Evolutionary conservation across 2,329 filamentous ascomycete species (phyloP), one percentile per base, ranked within the genome.

Genomic region (Ceratocystiopsis minuta): DNA sequence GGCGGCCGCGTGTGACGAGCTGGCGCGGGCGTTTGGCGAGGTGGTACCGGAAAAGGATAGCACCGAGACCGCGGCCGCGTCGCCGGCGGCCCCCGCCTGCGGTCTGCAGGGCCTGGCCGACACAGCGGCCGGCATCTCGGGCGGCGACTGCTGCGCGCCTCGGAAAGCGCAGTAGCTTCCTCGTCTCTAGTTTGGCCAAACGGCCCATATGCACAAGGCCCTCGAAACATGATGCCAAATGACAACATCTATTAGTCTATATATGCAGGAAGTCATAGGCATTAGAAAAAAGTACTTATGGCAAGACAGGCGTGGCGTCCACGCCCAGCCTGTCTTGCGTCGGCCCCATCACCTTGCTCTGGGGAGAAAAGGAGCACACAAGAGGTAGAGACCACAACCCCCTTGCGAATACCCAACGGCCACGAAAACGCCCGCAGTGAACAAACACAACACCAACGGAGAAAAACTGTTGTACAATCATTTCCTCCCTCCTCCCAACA

Each of bases 1-100:
- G 57, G 80, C 79, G 0, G 52, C 55, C 6, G 62, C 72, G 46
- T 83, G 78, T 51, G 79, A 83, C 55, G 54, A 62, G 18, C 57
- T 74, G 7, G 76, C 73, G 24, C 53, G 50, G 15, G 65, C 70
- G 47, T 68, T 75, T 53, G 73, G 72, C 33, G 76, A 78, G 55
- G 50, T 66, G 16, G 41, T 37, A 0, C 39, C 39, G 11, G 37
- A 28, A 12, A 28, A 6, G 24, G 24, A 28, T 10, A 28, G 9
- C 24, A 28, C 6, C n/a, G 6, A 11, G n/a, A 16, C 14, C 12
- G 28, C 34, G n/a, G 40, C 51, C 20, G 55, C 57, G 16, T 15
- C 16, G 13, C n/a, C 35, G 16, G 37, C 37, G 20, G 51, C 54
- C 7, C 42, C 53, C 15, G 56, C 52, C 45, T 60, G 60, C 46